Percentiles rank a stretch among this genome's conserved stretches.
phyloP scores from a whole-genome alignment of 208 protist species.

The Herpetomonas samuelpessoai region DNA sequence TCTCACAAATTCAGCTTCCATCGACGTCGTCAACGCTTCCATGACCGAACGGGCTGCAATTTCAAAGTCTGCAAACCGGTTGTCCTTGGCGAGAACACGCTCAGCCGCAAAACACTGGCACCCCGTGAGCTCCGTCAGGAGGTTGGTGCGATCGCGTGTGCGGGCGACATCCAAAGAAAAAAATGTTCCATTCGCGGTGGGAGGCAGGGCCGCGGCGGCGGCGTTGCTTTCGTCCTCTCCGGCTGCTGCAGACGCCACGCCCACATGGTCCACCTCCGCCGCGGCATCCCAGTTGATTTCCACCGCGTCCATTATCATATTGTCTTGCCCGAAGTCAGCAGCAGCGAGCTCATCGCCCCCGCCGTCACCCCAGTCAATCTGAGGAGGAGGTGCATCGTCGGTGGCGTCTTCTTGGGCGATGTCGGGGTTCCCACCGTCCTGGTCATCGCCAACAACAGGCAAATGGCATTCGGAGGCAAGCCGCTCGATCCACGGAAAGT shows the following conservation, averaged over 20 bases:
- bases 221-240: not conserved
- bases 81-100: constrained; percentile 21
- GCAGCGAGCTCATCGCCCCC: constrained; percentile 6
- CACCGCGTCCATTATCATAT: constrained; percentile 11
- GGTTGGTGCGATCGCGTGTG: constrained; percentile 28
- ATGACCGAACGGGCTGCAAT: constrained; percentile 12
- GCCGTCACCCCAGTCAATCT: constrained; percentile 71
- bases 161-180: constrained; percentile 43
- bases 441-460: not conserved
- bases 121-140: constrained; percentile 50
- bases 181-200: constrained; percentile 11
- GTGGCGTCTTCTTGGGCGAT: constrained; percentile 3
- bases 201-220: constrained; percentile 20
- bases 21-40: constrained; percentile 24
- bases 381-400: constrained; percentile 11
- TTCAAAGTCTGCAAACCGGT: constrained; percentile 2
- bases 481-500: constrained; percentile 64
- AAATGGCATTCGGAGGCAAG: constrained; percentile 18
- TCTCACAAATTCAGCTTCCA: constrained; percentile 44
- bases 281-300: constrained; percentile 28
- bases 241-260: not conserved
- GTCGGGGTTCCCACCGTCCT: not conserved
- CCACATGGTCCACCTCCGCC: constrained; percentile 9
- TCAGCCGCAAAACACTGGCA: constrained; percentile 53
- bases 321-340: not conserved